phyloP scores from a whole-genome alignment of 1,139 yeast genomes.

The Yamadazyma diospyri region DNA sequence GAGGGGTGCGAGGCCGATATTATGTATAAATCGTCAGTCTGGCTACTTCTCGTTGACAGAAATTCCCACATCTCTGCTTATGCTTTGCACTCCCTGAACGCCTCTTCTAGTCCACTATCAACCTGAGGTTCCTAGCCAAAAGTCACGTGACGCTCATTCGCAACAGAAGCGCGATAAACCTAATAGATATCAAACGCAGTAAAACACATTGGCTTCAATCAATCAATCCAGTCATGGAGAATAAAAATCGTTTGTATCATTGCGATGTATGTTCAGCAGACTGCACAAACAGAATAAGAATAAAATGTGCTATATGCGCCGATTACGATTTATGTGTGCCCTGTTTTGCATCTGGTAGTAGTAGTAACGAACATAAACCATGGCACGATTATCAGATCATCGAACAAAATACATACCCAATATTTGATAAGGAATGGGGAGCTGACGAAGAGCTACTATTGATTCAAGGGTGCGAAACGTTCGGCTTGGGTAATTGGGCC shows the following conservation, averaged over 20 bases:
- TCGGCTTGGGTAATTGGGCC: constrained; percentile 96
- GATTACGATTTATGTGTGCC: constrained; percentile 97
- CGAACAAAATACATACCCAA: constrained; percentile 94
- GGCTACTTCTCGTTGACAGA: too few relatives aligned
- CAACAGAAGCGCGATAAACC: too few relatives aligned
- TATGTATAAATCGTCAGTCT: too few relatives aligned
- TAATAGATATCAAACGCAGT: too few relatives aligned
- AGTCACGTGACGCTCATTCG: too few relatives aligned
- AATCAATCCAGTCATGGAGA: too few relatives aligned
- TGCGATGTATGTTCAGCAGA: constrained; percentile 96
- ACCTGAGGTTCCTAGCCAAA: too few relatives aligned
- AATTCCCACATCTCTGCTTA: too few relatives aligned
- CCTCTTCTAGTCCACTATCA: too few relatives aligned
- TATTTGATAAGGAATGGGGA: constrained; percentile 91
- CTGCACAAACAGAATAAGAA: constrained; percentile 86
- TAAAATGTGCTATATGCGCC: constrained; percentile 86
- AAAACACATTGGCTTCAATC: too few relatives aligned
- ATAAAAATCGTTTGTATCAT: constrained; percentile 58
- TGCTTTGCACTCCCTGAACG: too few relatives aligned
- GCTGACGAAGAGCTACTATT: constrained; percentile 92
- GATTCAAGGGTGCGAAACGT: constrained; percentile 87
- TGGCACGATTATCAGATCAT: constrained; percentile 90
- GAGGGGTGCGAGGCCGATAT: too few relatives aligned
- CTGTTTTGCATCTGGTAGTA: constrained; percentile 83
- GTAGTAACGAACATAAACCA: constrained; percentile 85